Conservation (phyloP, 768 basidiomycete species). For the Tephrocybe rancida region DNA sequence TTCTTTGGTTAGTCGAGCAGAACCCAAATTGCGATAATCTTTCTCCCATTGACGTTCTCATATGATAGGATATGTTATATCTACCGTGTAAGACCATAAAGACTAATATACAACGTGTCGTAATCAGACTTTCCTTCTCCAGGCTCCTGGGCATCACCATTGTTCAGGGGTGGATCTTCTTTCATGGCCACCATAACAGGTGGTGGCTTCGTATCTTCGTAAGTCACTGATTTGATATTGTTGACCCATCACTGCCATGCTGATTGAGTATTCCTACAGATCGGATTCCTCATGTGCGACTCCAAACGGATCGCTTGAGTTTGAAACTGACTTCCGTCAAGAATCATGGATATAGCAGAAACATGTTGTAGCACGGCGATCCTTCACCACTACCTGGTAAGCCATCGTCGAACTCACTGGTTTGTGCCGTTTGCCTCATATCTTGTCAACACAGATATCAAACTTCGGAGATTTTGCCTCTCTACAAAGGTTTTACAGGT, state of each 20-base stretch:
- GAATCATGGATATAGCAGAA: conserved; percentile 14
- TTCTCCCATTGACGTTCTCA: not conserved
- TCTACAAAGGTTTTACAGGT: not conserved
- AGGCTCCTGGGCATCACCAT: conserved; percentile 16
- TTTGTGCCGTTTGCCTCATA: not conserved
- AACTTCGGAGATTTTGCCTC: not conserved
- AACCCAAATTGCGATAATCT: not conserved
- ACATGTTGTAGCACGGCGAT: conserved; percentile 14
- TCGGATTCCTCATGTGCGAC: conserved; percentile 11
- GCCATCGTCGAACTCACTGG: not conserved
- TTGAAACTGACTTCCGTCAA: too few relatives aligned
- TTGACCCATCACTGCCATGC: not conserved
- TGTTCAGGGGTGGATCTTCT: conserved; percentile 13
- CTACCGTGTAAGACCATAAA: conserved; percentile 1
- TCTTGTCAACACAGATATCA: not conserved
- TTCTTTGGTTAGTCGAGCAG: not conserved
- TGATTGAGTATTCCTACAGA: too few relatives aligned
- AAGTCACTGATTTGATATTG: not conserved
- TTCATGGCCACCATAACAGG: conserved; percentile 10
- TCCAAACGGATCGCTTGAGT: too few relatives aligned
- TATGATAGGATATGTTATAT: conserved; percentile 12
- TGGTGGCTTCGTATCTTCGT: conserved; percentile 14
- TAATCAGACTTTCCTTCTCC: not conserved
- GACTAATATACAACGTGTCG: not conserved
- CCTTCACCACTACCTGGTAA: conserved; percentile 17